Percentiles rank a stretch among this genome's conserved stretches.
These are phyloP conservation scores for Sarocladium brachiariae DNA, from an alignment of 2,329 filamentous ascomycete species.

Conservation along the genomic window DNA sequence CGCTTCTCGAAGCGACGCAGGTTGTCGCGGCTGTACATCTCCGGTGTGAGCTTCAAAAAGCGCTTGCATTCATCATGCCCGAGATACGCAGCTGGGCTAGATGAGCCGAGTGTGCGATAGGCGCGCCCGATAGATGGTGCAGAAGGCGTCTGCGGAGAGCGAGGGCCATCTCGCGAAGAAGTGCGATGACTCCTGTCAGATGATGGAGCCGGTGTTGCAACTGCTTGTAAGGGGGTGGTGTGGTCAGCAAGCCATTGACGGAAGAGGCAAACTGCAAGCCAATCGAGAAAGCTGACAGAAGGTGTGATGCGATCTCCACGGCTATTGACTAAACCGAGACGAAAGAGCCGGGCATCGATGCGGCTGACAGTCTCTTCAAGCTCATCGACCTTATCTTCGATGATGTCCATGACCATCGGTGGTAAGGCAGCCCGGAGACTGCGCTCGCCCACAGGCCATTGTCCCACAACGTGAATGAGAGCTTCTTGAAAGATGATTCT, in stretches of 20 bases:
- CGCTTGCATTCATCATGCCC: slow-evolving; percentile 82
- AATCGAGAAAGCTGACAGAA: slow-evolving; percentile 74
- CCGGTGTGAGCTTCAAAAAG: slow-evolving; percentile 77
- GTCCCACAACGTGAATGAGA: slow-evolving; percentile 86
- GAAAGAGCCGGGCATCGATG: slow-evolving; percentile 75
- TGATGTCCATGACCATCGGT: slow-evolving; percentile 72
- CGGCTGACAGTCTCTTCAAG: slow-evolving; percentile 74
- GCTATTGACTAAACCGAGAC: slow-evolving; percentile 69
- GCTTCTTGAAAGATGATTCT: slow-evolving; percentile 82
- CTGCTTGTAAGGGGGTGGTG: slow-evolving; percentile 59
- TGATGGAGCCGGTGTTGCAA: slow-evolving; percentile 22
- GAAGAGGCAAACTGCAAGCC: slow-evolving; percentile 82
- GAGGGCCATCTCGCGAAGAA: slow-evolving; percentile 23
- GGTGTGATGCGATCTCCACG: slow-evolving; percentile 79
- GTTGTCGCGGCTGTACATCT: slow-evolving; percentile 82
- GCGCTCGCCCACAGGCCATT: slow-evolving; percentile 78
- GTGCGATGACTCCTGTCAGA: slow-evolving; percentile 11
- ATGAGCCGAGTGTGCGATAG: slow-evolving; percentile 68
- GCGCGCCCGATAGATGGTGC: slow-evolving; percentile 61
- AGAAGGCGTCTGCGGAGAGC: slow-evolving; percentile 33
- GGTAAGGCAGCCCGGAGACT: slow-evolving; percentile 71
- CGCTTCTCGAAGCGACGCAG: slow-evolving; percentile 77
- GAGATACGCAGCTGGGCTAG: slow-evolving; percentile 57
- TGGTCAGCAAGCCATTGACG: slow-evolving; percentile 91
- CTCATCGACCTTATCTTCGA: slow-evolving; percentile 93